Percentiles rank a stretch among this genome's conserved stretches.
Evolutionary conservation across 805 yeast species (phyloP).

Genomic region (Myxozyma lipomycoides): DNA sequence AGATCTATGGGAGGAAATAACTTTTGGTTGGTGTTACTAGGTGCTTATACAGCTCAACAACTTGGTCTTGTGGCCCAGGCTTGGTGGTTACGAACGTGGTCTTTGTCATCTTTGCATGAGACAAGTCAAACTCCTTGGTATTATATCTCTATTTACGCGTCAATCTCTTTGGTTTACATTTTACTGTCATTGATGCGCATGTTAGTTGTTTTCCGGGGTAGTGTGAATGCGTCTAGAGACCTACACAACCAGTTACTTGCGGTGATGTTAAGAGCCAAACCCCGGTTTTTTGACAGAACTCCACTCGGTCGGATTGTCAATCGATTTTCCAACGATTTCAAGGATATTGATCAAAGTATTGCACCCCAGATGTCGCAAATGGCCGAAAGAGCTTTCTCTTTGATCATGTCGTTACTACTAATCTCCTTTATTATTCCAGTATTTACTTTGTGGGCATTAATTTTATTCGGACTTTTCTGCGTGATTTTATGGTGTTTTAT

Average conservation of each 20-base stretch:
- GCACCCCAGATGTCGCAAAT: conserved; percentile 74
- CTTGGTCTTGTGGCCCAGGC: neutral
- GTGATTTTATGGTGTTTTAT: conserved; percentile 69
- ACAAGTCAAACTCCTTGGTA: neutral
- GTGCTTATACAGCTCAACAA: neutral
- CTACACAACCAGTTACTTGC: conserved; percentile 64
- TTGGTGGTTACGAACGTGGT: conserved; percentile 8
- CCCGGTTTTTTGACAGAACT: conserved; percentile 90
- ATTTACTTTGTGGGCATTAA: conserved; percentile 65
- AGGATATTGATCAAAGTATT: conserved; percentile 88
- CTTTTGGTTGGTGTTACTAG: conserved; percentile 3
- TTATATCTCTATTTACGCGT: conserved; percentile 46
- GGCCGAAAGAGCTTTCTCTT: conserved; percentile 60
- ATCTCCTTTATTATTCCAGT: conserved; percentile 81
- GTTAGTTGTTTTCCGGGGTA: conserved; percentile 58
- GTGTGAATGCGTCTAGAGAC: conserved; percentile 71
- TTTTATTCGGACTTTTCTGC: conserved; percentile 59
- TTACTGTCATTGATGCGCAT: conserved; percentile 16
- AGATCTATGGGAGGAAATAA: conserved; percentile 4
- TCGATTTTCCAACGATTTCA: conserved; percentile 91
- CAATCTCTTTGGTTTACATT: conserved; percentile 60
- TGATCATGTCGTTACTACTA: conserved; percentile 62
- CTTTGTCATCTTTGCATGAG: neutral
- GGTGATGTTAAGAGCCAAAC: conserved; percentile 70
- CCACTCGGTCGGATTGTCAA: conserved; percentile 96